These are phyloP conservation scores for Cercospora beticola DNA, from an alignment of 2,329 filamentous ascomycete species.

Conservation along the genomic window DNA sequence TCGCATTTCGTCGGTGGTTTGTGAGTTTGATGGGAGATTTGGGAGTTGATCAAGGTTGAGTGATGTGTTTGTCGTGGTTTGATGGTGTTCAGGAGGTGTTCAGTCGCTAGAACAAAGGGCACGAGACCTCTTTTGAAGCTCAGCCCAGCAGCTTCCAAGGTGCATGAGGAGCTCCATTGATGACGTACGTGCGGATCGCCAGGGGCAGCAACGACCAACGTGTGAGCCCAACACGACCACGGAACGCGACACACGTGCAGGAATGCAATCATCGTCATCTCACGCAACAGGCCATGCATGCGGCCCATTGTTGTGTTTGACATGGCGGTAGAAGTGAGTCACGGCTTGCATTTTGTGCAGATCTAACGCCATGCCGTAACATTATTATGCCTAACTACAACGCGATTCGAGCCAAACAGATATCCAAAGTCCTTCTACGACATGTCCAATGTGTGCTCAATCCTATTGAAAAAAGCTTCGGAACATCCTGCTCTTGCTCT, in stretches of 20 bases:
- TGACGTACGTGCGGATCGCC: slow-evolving; percentile 6
- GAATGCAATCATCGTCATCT: slow-evolving; percentile 9
- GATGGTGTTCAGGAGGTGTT: slow-evolving; percentile 8
- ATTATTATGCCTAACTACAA: background rate
- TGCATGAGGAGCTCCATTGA: slow-evolving; percentile 10
- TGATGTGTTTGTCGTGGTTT: slow-evolving; percentile 6
- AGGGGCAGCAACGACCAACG: slow-evolving; percentile 9
- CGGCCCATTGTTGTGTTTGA: background rate
- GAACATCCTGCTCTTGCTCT: slow-evolving; percentile 32
- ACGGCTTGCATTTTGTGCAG: background rate
- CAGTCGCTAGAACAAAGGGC: background rate
- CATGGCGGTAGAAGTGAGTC: background rate
- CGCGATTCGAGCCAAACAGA: background rate
- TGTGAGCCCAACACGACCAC: background rate
- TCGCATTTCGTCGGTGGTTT: slow-evolving; percentile 44
- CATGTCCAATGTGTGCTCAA: background rate
- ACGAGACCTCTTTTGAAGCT: slow-evolving; percentile 18
- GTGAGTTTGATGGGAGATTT: background rate
- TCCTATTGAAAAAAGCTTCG: slow-evolving; percentile 28
- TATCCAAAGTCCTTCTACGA: slow-evolving; percentile 6
- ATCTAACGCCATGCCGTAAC: background rate
- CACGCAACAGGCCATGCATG: background rate
- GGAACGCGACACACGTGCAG: slow-evolving; percentile 2
- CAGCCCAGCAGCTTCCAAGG: slow-evolving; percentile 16
- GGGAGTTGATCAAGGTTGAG: background rate